These are phyloP conservation scores for Solanum virginianum DNA, from an alignment of 257 asterid species.

Conservation along the genomic window DNA sequence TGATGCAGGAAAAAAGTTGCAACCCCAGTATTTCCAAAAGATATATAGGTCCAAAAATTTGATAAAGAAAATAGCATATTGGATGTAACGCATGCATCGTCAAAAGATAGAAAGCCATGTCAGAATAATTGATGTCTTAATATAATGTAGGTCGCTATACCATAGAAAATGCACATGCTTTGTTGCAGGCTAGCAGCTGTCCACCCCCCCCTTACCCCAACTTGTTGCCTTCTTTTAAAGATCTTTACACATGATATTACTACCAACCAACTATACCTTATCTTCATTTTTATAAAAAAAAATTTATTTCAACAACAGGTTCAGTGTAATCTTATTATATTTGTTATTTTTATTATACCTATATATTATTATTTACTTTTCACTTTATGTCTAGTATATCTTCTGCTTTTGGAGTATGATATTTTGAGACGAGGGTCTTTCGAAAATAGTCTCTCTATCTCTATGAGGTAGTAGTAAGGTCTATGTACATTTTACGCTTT, in stretches of 20 bases:
- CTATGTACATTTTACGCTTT: too few relatives aligned
- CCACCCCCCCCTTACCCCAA: background rate
- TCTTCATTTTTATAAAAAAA: background rate
- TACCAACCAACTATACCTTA: background rate
- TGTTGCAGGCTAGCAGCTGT: background rate
- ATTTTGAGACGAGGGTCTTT: too few relatives aligned
- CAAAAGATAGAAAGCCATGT: background rate
- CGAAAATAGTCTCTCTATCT: fast-evolving
- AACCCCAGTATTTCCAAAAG: background rate
- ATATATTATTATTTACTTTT: too few relatives aligned
- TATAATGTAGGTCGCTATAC: background rate
- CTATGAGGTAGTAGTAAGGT: too few relatives aligned
- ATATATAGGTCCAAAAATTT: background rate
- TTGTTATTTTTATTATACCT: too few relatives aligned
- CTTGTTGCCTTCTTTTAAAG: background rate
- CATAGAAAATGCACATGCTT: background rate
- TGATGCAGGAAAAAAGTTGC: background rate
- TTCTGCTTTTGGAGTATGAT: too few relatives aligned
- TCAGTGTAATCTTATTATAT: too few relatives aligned
- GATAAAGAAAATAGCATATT: background rate
- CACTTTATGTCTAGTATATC: too few relatives aligned
- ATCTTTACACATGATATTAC: background rate
- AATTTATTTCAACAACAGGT: background rate
- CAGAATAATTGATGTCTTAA: background rate
- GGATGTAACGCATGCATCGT: background rate